phyloP scores from a whole-genome alignment of 1,284 basidiomycete species.

The Neotropicomus parvogracilis region DNA sequence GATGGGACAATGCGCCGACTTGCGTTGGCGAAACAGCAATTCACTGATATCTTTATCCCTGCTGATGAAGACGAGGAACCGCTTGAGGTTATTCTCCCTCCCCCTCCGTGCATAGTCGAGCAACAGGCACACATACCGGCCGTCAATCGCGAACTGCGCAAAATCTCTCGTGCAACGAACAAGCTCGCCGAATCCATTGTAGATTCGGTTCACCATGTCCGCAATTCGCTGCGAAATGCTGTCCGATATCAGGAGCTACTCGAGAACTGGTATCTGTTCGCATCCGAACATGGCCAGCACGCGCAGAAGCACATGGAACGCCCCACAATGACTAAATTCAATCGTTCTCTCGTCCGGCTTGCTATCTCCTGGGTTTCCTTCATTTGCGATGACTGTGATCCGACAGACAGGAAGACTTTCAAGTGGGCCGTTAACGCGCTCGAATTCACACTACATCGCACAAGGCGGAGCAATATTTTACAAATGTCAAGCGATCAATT shows the following conservation, averaged over 20 bases:
- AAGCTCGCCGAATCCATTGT: constrained; percentile 92
- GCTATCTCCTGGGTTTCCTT: constrained; percentile 98
- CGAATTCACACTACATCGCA: constrained; percentile 90
- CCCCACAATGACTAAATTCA: constrained; percentile 69
- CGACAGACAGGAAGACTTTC: constrained; percentile 95
- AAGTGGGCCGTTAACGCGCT: constrained; percentile 97
- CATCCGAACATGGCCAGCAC: constrained; percentile 91
- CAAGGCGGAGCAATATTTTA: constrained; percentile 88
- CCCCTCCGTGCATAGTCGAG: constrained; percentile 69
- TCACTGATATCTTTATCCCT: constrained; percentile 63
- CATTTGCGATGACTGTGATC: constrained; percentile 97
- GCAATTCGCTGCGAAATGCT: constrained; percentile 59
- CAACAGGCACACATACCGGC: constrained; percentile 89
- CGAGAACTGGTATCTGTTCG: constrained; percentile 95
- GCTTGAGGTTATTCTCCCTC: constrained; percentile 40
- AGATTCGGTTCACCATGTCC: constrained; percentile 83
- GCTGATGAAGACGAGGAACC: constrained; percentile 59
- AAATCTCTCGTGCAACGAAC: constrained; percentile 86
- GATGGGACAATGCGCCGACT: constrained; percentile 84
- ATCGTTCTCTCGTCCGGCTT: constrained; percentile 77
- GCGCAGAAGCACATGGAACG: constrained; percentile 86
- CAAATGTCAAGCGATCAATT: constrained; percentile 88
- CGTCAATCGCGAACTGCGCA: constrained; percentile 88
- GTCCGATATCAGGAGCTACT: constrained; percentile 81
- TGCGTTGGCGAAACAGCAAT: constrained; percentile 74